Base-by-base conservation (phyloP, 2,329 filamentous ascomycete species). In the Cladosporium sp. region DNA sequence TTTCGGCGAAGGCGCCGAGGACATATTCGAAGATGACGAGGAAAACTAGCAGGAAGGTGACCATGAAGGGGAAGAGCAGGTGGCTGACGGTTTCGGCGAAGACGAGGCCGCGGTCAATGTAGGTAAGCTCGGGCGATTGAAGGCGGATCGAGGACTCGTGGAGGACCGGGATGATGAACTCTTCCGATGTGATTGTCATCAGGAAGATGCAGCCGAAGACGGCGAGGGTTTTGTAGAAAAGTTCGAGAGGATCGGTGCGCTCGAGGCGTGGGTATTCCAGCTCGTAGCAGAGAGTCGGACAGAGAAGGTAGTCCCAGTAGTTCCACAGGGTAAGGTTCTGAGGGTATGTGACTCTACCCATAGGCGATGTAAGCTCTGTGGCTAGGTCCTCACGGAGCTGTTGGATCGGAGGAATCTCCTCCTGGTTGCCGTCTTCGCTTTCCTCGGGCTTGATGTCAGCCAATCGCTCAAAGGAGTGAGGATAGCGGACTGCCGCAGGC, bases 21-120 rank as follows among this genome's bases (percentile, higher is more conserved):
- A 97, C 86, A 78, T 98, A 99, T 78, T 99, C 95, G 78, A 98
- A 99, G 73, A 98, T 98, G 78, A 97, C 93, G 66, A 99, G 88
- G 82, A 99, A 99, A 64, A 98, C 93, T 57, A 98, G 88, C 5
- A 98, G 83, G 77, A 98, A 96, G 4, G 90, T 96, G 67, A 98
- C 85, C 92, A 97, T 97, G 78, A 98, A 99, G 3, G 95, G 95
- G 79, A 97, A 98, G 26, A 99, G 85, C 21, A 99, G 87, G 83
- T 91, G 89, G 65, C 91, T 94, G 75, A 97, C 93, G 16, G 91
- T 93, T 82, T 98, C 95, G 31, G 91, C 88, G 28, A 99, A 84
- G 70, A 97, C 88, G 67, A 99, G 86, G 2, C 88, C 83, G 65
- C 86, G 87, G 68, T 98, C 95, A 1, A 85, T 80, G 31, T 82